Conservation (phyloP, 495 filamentous ascomycete genomes). For the Bathelium albidoporum region DNA sequence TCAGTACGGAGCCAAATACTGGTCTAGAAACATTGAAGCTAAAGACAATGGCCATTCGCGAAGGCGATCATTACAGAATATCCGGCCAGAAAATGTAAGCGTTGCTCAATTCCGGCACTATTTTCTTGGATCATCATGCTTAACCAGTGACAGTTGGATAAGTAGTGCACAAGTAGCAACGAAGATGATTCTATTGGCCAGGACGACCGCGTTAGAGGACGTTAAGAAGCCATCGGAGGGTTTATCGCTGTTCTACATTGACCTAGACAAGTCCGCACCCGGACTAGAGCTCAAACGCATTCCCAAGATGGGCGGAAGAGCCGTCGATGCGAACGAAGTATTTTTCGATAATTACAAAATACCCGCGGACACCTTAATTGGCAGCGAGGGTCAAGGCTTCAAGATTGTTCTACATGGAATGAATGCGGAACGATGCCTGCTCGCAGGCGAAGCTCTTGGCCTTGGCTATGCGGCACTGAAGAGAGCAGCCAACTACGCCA, state of each 20-base stretch:
- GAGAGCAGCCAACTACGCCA: slow-evolving; percentile 55
- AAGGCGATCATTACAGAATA: slow-evolving; percentile 48
- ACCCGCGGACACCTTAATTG: slow-evolving; percentile 50
- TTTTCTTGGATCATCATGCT: slow-evolving; percentile 2
- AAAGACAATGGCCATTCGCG: slow-evolving; percentile 44
- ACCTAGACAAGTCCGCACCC: slow-evolving; percentile 47
- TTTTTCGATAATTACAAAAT: slow-evolving; percentile 70
- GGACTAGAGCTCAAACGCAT: slow-evolving; percentile 58
- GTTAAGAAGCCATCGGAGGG: slow-evolving; percentile 57
- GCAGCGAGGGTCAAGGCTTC: slow-evolving; percentile 62
- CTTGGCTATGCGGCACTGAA: slow-evolving; percentile 64
- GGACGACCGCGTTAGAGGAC: slow-evolving; percentile 58
- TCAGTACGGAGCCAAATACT: slow-evolving; percentile 51
- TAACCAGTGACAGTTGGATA: slow-evolving; percentile 42
- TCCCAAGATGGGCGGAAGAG: slow-evolving; percentile 71
- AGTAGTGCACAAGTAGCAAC: slow-evolving; percentile 65
- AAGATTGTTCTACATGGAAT: slow-evolving; percentile 71
- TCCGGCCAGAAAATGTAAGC: slow-evolving; percentile 65
- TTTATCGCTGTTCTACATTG: slow-evolving; percentile 67
- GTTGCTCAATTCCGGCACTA: not conserved
- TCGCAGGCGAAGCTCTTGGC: slow-evolving; percentile 68
- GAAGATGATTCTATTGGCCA: slow-evolving; percentile 69
- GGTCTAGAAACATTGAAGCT: slow-evolving; percentile 66
- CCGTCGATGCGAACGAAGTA: slow-evolving; percentile 74
- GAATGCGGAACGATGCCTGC: slow-evolving; percentile 71